phyloP scores from a whole-genome alignment of 768 basidiomycete species.

The Sutorius australiensis region DNA sequence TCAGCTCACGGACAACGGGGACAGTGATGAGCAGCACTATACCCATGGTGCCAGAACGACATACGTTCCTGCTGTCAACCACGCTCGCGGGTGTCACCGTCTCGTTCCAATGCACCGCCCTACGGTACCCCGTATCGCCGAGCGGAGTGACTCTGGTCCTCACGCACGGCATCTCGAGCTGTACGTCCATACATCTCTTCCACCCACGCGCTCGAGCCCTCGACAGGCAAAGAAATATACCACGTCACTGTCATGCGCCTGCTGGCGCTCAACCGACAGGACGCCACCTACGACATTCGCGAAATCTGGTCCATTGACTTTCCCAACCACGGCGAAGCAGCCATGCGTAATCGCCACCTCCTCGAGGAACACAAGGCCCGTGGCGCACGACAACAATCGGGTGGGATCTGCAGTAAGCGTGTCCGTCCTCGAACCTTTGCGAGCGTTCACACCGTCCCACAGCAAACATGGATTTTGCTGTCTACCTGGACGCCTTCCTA shows the following conservation, averaged over 20 bases:
- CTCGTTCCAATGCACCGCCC: constrained; percentile 20
- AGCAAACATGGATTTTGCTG: constrained; percentile 24
- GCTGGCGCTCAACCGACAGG: constrained; percentile 6
- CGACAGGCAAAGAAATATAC: constrained; percentile 29
- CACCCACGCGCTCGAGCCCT: not conserved
- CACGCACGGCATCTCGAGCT: constrained; percentile 27
- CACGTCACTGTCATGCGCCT: constrained; percentile 19
- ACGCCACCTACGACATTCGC: constrained; percentile 19
- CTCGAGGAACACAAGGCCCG: constrained; percentile 24
- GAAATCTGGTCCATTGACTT: constrained; percentile 36
- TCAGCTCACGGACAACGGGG: no score
- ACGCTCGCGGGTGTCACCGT: constrained; percentile 16
- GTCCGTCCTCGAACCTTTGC: not conserved
- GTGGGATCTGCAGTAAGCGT: constrained; percentile 22
- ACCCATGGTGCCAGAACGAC: constrained; percentile 14
- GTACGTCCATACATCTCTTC: constrained; percentile 11
- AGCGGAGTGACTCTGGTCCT: constrained; percentile 25
- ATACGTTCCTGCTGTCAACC: constrained; percentile 12
- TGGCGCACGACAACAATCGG: not conserved
- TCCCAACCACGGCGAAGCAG: constrained; percentile 36
- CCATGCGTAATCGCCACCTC: constrained; percentile 27
- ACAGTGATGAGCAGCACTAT: constrained; percentile 1
- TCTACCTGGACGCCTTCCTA: constrained; percentile 25
- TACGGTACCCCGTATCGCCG: constrained; percentile 25
- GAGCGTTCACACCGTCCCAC: not conserved